These are phyloP conservation scores for Russula foetens DNA, from an alignment of 768 basidiomycete species.

Conservation along the genomic window DNA sequence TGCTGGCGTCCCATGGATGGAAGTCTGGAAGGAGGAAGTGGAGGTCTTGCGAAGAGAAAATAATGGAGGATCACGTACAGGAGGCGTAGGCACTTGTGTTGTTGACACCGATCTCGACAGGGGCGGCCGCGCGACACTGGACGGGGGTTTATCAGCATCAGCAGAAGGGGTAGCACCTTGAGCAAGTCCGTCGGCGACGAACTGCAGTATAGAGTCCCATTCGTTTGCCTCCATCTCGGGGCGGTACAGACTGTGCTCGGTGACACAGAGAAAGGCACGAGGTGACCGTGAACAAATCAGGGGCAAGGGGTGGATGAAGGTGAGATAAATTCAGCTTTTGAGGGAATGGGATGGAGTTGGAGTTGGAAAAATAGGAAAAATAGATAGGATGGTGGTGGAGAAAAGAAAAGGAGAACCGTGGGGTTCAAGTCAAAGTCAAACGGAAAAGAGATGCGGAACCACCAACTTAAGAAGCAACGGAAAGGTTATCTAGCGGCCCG, in stretches of 20 bases:
- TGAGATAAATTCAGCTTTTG: not conserved
- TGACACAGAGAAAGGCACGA: not conserved
- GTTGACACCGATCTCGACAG: constrained; percentile 8
- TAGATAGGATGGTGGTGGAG: not conserved
- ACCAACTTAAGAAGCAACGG: not conserved
- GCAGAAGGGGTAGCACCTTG: constrained; percentile 23
- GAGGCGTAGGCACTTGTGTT: constrained; percentile 44
- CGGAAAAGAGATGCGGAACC: not conserved
- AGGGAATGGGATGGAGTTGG: not conserved
- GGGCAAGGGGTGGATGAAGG: too few species aligned
- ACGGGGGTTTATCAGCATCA: constrained; percentile 35
- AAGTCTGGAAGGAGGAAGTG: constrained; percentile 23
- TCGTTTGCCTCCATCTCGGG: constrained; percentile 37
- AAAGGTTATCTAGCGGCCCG: not conserved
- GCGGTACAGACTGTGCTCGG: not conserved
- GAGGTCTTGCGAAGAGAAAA: constrained; percentile 1
- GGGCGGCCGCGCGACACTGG: constrained; percentile 20
- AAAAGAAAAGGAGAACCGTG: not conserved
- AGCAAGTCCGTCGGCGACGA: constrained; percentile 41
- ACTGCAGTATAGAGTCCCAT: constrained; percentile 58
- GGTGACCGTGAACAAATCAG: too few species aligned
- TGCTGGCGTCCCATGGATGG: constrained; percentile 29
- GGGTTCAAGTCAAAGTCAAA: not conserved
- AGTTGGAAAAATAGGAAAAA: not conserved
- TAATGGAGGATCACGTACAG: constrained; percentile 34